These are phyloP conservation scores for Colletotrichum graminicola DNA, from an alignment of 2,329 filamentous ascomycete species.

Conservation along the genomic window DNA sequence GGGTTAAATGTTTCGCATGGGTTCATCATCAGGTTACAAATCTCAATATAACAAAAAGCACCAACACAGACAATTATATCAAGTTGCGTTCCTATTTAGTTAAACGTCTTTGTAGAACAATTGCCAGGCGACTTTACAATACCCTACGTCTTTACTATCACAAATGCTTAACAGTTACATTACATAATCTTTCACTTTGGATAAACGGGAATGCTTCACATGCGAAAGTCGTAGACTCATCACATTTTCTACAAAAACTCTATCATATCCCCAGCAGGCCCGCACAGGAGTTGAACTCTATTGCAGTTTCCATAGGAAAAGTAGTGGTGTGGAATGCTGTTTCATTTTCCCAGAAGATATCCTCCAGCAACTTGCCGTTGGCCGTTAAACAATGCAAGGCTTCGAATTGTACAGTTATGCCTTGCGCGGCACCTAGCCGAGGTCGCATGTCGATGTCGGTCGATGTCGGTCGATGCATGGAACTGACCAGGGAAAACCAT, in stretches of 20 bases:
- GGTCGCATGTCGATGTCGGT: neutral
- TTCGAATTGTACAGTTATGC: neutral
- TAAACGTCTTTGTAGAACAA: neutral
- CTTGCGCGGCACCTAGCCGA: neutral
- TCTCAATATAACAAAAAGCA: neutral
- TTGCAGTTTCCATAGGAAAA: neutral
- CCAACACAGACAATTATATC: neutral
- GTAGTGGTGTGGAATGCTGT: neutral
- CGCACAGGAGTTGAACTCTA: neutral
- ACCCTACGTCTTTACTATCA: neutral
- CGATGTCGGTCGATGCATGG: neutral
- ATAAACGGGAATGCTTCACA: neutral
- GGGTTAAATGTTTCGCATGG: neutral
- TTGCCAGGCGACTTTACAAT: neutral
- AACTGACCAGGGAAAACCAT: too few species aligned
- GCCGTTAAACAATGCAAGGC: neutral
- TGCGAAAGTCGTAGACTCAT: neutral
- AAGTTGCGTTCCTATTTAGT: neutral
- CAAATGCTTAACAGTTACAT: neutral
- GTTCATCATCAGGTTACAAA: neutral
- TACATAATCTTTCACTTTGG: neutral
- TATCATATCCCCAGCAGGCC: neutral
- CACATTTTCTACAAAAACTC: neutral
- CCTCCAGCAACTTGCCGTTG: neutral
- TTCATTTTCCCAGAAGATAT: neutral